A percentile compares a stretch with the other conserved stretches of the same genome.
These are phyloP conservation scores for Tetrahymena malaccensis DNA, from an alignment of 73 alveolate genomes.

Conservation along the genomic window DNA sequence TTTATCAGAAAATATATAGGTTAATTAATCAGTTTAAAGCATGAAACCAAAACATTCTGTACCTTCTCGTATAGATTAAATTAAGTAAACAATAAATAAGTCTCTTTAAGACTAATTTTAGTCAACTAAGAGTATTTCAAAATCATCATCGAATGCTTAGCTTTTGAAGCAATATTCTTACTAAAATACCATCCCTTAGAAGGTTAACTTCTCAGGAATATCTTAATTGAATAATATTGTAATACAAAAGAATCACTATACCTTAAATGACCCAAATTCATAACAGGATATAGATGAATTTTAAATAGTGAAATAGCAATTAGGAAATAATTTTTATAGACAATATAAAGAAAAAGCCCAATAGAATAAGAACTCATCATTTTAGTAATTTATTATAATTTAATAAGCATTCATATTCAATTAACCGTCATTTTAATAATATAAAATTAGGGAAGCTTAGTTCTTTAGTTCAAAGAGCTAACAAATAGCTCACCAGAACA, in stretches of 20 bases:
- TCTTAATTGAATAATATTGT: not conserved
- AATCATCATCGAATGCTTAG: not conserved
- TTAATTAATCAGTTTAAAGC: not conserved
- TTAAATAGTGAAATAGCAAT: not conserved
- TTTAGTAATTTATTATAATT: not conserved
- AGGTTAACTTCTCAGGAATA: not conserved
- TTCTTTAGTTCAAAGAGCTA: not conserved
- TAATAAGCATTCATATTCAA: not conserved
- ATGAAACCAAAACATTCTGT: not conserved
- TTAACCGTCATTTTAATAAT: not conserved
- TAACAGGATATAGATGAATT: not conserved
- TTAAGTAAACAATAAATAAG: not conserved
- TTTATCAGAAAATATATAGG: not conserved
- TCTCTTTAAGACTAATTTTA: not conserved
- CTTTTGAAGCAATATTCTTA: not conserved
- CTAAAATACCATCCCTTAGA: not conserved
- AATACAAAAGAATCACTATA: not conserved
- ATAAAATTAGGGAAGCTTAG: not conserved
- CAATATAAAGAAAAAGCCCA: not conserved
- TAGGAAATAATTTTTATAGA: not conserved
- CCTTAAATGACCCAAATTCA: not conserved
- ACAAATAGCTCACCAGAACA: not conserved
- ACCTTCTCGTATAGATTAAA: not conserved
- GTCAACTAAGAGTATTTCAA: not conserved
- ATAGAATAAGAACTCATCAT: not conserved